A percentile compares a stretch with the other conserved stretches of the same genome.
phyloP scores from a whole-genome alignment of 495 filamentous ascomycete species.

The Tuber brumale region DNA sequence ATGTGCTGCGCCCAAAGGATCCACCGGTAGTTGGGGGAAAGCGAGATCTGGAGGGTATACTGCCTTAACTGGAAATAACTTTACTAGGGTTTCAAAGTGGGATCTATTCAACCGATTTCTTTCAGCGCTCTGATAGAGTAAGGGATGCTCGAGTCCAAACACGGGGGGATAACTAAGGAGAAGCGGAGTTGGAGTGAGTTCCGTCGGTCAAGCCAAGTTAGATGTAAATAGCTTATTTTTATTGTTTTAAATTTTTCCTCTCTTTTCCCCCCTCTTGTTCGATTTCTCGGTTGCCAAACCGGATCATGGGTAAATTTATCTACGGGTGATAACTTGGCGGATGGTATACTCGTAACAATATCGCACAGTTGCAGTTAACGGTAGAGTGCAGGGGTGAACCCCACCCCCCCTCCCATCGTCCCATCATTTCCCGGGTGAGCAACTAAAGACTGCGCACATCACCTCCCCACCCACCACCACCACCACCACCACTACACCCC shows the following conservation, averaged over 20 bases:
- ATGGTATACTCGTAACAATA: background rate
- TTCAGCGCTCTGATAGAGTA: no score
- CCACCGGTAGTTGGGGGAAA: no score
- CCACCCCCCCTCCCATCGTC: constrained; percentile 61
- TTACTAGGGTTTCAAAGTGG: no score
- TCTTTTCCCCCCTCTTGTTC: background rate
- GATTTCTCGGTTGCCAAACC: background rate
- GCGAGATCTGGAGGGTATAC: background rate
- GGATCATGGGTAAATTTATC: background rate
- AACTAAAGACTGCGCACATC: constrained; percentile 58
- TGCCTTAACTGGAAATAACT: background rate
- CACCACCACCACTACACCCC: no score
- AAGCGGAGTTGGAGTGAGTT: background rate
- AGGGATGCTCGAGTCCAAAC: background rate
- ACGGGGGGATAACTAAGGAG: background rate
- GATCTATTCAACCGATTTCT: background rate
- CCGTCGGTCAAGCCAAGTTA: background rate
- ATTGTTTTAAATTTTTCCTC: background rate
- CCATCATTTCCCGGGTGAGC: constrained; percentile 59
- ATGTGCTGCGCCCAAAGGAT: background rate
- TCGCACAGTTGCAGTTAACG: background rate
- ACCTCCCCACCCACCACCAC: constrained; percentile 59
- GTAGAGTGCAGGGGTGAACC: constrained; percentile 73
- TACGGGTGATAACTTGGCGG: background rate
- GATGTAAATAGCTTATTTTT: background rate